Evolutionary conservation across 176 grass and related monocot genomes (phyloP).

Genomic region (Triticum urartu): DNA sequence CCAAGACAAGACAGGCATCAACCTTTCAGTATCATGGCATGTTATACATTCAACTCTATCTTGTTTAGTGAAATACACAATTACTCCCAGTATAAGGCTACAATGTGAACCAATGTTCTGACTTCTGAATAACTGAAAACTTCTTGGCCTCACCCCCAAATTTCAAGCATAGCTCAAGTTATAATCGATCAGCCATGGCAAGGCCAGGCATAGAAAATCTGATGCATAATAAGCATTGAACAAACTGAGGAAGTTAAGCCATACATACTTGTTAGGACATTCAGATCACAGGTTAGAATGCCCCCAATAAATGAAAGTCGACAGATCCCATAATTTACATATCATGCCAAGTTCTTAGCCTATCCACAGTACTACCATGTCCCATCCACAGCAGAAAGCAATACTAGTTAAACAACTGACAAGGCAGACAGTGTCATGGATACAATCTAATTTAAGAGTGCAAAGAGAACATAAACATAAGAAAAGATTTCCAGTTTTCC

Average conservation of each 20-base stretch:
- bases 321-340: neutral
- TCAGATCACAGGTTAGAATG: neutral
- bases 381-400: neutral
- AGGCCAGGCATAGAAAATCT: neutral
- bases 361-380: neutral
- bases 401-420: neutral
- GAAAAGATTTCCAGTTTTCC: too few relatives aligned
- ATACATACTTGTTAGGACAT: neutral
- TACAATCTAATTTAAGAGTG: too few relatives aligned
- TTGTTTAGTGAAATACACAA: neutral
- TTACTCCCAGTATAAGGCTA: neutral
- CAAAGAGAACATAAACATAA: too few relatives aligned
- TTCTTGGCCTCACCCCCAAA: neutral
- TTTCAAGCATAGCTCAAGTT: neutral
- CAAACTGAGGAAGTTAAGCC: neutral
- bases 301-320: neutral
- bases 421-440: too few relatives aligned
- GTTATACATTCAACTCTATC: neutral
- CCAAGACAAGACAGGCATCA: neutral
- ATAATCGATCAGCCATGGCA: neutral
- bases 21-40: neutral
- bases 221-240: neutral
- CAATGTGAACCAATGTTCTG: neutral
- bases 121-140: neutral
- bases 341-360: neutral